These are phyloP conservation scores for Ophiocordyceps camponoti-rufipedis DNA, from an alignment of 2,329 filamentous ascomycete species.

Conservation along the genomic window DNA sequence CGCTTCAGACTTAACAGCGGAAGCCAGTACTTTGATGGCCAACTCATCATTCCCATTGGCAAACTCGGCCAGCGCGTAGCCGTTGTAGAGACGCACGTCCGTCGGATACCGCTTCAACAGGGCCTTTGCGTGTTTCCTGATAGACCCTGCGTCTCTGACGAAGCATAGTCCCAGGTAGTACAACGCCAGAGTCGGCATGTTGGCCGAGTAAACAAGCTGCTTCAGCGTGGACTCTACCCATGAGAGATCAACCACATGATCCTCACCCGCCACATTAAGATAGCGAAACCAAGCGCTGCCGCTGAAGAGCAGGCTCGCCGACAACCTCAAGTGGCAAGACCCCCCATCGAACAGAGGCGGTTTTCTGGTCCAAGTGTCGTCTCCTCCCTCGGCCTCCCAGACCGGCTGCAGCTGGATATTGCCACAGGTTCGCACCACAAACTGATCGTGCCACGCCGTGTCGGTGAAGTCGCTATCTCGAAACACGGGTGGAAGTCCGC, in stretches of 20 bases:
- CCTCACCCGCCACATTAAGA: slow-evolving; percentile 10
- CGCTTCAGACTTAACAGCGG: slow-evolving; percentile 30
- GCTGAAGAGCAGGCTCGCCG: slow-evolving; percentile 35
- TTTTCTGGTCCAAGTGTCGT: slow-evolving; percentile 7
- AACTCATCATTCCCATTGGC: slow-evolving; percentile 35
- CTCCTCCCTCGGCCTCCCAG: slow-evolving; percentile 3
- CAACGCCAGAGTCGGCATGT: slow-evolving; percentile 30
- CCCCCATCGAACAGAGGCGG: slow-evolving; percentile 13
- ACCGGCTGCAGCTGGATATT: slow-evolving; percentile 1
- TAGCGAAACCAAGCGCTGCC: slow-evolving; percentile 25
- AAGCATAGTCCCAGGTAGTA: slow-evolving; percentile 55
- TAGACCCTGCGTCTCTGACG: slow-evolving; percentile 29
- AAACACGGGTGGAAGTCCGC: slow-evolving; percentile 36
- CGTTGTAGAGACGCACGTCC: slow-evolving; percentile 55
- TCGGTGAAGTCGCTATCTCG: slow-evolving; percentile 10
- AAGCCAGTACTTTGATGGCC: slow-evolving; percentile 46
- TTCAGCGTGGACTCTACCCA: slow-evolving; percentile 37
- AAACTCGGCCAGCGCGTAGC: slow-evolving; percentile 57
- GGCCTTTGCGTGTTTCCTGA: slow-evolving; percentile 53
- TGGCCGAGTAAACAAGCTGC: slow-evolving; percentile 31
- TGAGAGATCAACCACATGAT: slow-evolving; percentile 15
- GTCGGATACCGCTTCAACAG: slow-evolving; percentile 51
- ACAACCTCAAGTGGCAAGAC: slow-evolving; percentile 13
- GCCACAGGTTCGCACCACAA: slow-evolving; percentile 5
- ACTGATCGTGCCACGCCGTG: slow-evolving; percentile 13